Base-by-base conservation (phyloP, 495 filamentous ascomycete species). In the Daldinia childiae region DNA sequence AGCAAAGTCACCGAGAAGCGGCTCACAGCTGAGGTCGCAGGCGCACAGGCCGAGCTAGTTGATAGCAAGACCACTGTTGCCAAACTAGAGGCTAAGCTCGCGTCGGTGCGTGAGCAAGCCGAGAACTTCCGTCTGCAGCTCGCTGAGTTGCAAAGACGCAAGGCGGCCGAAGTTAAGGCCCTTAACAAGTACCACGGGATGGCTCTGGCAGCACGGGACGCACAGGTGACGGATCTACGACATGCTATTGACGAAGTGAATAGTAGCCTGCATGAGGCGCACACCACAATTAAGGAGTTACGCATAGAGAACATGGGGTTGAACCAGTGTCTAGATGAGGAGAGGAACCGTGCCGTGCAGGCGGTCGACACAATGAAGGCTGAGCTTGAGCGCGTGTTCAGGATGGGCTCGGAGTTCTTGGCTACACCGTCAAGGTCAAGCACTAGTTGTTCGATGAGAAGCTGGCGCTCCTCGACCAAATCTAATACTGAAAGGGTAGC, bases 361-460 rank as follows among this genome's bases (percentile, higher is more conserved):
- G 87, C 87, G 19, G 84, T 87, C 1, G 84, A 88, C n/a, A 77
- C 75, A 29, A 82, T 85, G 71, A 79, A 80, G 68, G 78, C 78
- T 38, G 82, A 85, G 75, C 65, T 87, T 43, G 77, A 79, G 63
- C 45, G 77, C 4, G 78, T 81, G 6, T 27, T 78, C 60, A 69
- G 78, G 48, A 81, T 82, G 68, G 75, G 79, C 34, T 66, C 78
- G 30, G 81, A 76, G 19, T 79, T 80, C 29, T 50, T 80, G 29
- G 58, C 62, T 15, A 66, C 60, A 45, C 64, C 77, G 51, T 74
- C 27, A 6, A 64, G 56, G 58, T 19, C 29, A 14, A 54, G 26
- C 54, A 32, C 29, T 1, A 36, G n/a, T 12, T 9, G 29, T 11
- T 34, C 15, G 3, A 5, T 29, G n/a, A 32, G 30, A 9, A 54